Conservation (phyloP, 768 basidiomycete species). For the Boletus edulis region DNA sequence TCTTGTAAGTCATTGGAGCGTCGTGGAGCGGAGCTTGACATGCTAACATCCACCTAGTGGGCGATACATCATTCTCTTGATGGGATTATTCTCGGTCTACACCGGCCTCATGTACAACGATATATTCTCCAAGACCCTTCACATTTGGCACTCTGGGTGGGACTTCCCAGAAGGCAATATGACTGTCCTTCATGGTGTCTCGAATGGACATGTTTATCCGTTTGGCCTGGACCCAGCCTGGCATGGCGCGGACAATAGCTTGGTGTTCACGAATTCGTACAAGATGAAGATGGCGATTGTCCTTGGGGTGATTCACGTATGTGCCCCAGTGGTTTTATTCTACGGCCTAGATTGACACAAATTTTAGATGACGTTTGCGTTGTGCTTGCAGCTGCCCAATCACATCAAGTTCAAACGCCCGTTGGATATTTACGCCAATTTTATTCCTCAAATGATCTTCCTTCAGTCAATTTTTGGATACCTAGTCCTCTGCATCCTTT, state of each 20-base stretch:
- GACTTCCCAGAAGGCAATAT: constrained; percentile 52
- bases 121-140: constrained; percentile 91
- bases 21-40: constrained; percentile 1
- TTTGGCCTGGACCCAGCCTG: constrained; percentile 95
- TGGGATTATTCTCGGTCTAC: constrained; percentile 97
- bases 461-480: constrained; percentile 98
- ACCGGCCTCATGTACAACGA: constrained; percentile 99
- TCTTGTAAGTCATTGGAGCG: constrained; percentile 63
- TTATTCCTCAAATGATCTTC: constrained; percentile 97
- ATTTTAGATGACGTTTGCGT: constrained; percentile 93
- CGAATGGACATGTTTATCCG: constrained; percentile 76
- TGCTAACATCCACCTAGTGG: constrained; percentile 54
- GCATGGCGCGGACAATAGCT: constrained; percentile 88
- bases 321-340: constrained; percentile 29
- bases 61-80: constrained; percentile 96
- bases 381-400: constrained; percentile 95
- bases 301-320: constrained; percentile 91
- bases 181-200: constrained; percentile 44
- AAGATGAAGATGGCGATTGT: constrained; percentile 99
- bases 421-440: constrained; percentile 89
- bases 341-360: constrained; percentile 8
- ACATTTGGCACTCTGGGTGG: constrained; percentile 90
- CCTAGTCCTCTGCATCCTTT: constrained; percentile 88
- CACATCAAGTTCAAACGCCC: constrained; percentile 90
- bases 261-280: constrained; percentile 97